Conservation (phyloP, 1,284 basidiomycete genomes). For the Lignosus rhinocerotis region DNA sequence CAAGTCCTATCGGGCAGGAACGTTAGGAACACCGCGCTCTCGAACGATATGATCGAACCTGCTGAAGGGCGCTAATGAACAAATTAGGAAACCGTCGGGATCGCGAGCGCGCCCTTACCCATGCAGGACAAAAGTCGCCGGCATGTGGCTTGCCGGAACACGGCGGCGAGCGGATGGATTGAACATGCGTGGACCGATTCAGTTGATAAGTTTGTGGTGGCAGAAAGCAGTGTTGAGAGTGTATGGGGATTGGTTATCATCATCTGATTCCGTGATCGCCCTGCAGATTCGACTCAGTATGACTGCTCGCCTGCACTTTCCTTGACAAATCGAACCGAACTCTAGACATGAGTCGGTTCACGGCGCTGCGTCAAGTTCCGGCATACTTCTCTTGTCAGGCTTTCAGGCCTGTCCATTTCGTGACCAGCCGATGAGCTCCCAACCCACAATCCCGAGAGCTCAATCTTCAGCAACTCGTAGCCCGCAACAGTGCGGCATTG, state of each 20-base stretch:
- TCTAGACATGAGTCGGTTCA: not conserved
- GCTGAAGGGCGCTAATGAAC: constrained; percentile 1
- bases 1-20: constrained; percentile 12
- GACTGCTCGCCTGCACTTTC: not conserved
- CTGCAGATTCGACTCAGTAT: constrained; percentile 7
- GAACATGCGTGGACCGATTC: not conserved
- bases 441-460: too few relatives aligned
- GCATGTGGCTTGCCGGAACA: constrained; percentile 2
- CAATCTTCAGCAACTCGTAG: too few relatives aligned
- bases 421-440: too few relatives aligned
- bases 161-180: constrained; percentile 17
- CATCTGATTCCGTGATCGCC: constrained; percentile 3
- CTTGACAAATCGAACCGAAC: not conserved
- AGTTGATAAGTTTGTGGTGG: not conserved
- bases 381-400: too few relatives aligned
- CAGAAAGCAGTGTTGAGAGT: not conserved
- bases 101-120: constrained; percentile 1
- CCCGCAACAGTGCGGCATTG: too few relatives aligned
- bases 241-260: not conserved
- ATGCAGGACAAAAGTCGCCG: not conserved
- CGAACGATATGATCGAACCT: constrained; percentile 1
- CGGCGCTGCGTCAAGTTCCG: too few relatives aligned
- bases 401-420: too few relatives aligned
- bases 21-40: constrained; percentile 13
- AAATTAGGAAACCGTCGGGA: constrained; percentile 15